Conservation (phyloP, 2,329 filamentous ascomycete species). For the Didymella glomerata region DNA sequence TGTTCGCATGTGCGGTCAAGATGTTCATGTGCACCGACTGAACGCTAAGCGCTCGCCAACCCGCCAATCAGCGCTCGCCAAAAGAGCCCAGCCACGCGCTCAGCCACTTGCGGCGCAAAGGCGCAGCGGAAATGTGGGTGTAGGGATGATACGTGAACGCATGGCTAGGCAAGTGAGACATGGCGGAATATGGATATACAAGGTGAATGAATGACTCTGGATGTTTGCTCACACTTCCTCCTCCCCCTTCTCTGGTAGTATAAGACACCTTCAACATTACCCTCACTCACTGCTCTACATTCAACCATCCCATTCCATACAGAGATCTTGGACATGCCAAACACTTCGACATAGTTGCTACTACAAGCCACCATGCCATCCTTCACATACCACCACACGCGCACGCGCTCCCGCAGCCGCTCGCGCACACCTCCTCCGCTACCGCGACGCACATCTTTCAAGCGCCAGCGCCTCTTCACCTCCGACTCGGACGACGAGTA, state of each 20-base stretch:
- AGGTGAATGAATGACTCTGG: conserved; percentile 7
- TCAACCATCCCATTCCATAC: not conserved
- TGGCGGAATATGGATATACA: conserved; percentile 17
- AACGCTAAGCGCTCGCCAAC: not conserved
- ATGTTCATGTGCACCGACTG: conserved; percentile 10
- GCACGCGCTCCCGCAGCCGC: conserved; percentile 32
- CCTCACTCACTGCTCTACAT: not conserved
- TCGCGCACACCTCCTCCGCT: conserved; percentile 32
- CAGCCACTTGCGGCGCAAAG: conserved; percentile 17
- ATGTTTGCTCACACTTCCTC: conserved; percentile 1
- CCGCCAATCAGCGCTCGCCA: not conserved
- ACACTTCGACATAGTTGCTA: too few relatives aligned
- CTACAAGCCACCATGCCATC: conserved; percentile 32
- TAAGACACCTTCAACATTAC: not conserved
- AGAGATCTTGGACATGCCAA: too few relatives aligned
- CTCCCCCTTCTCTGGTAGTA: not conserved
- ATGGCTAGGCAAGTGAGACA: conserved; percentile 26
- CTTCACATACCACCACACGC: conserved; percentile 34
- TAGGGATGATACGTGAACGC: conserved; percentile 10
- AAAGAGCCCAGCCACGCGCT: conserved; percentile 1
- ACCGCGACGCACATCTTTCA: conserved; percentile 36
- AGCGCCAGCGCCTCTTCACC: conserved; percentile 34
- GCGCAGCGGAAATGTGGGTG: conserved; percentile 10
- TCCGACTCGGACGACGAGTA: conserved; percentile 41
- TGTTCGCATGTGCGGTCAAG: conserved; percentile 20